Conservation (phyloP, 768 basidiomycete genomes). For the Pulveroboletus sp. region DNA sequence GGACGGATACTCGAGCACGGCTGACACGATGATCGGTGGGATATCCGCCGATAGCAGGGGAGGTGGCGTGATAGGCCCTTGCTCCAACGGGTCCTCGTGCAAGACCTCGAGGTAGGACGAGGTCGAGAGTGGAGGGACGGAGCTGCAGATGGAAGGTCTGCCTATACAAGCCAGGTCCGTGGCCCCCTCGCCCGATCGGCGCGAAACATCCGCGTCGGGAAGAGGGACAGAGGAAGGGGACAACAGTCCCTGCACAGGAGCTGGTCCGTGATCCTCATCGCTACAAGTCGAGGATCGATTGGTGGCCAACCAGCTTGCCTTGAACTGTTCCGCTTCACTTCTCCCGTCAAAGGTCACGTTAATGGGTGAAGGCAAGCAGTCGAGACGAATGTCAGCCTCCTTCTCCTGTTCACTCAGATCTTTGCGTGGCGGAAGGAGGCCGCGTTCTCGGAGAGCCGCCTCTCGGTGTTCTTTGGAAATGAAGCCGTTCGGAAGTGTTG, state of each 20-base stretch:
- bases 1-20: slow-evolving; percentile 1
- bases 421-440: slow-evolving; percentile 45
- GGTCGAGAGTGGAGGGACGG: slow-evolving; percentile 20
- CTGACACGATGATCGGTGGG: slow-evolving; percentile 20
- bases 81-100: slow-evolving; percentile 26
- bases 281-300: slow-evolving; percentile 27
- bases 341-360: slow-evolving; percentile 14
- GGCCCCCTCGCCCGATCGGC: slow-evolving; percentile 11
- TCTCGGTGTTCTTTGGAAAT: slow-evolving; percentile 31
- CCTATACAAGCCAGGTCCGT: slow-evolving; percentile 5
- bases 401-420: slow-evolving; percentile 37
- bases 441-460: slow-evolving; percentile 57
- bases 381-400: slow-evolving; percentile 39
- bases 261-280: slow-evolving; percentile 18
- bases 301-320: slow-evolving; percentile 48
- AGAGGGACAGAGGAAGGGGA: slow-evolving; percentile 1
- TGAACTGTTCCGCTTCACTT: slow-evolving; percentile 50
- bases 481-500: slow-evolving; percentile 20
- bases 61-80: slow-evolving; percentile 14
- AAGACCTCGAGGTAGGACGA: slow-evolving; percentile 27
- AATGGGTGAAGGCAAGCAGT: slow-evolving; percentile 33
- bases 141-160: slow-evolving; percentile 24
- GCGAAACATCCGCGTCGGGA: not conserved
- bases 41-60: not conserved
- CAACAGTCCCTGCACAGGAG: not conserved